Evolutionary conservation across 2,329 filamentous ascomycete species (phyloP).

Genomic region (Parastagonospora avenae): DNA sequence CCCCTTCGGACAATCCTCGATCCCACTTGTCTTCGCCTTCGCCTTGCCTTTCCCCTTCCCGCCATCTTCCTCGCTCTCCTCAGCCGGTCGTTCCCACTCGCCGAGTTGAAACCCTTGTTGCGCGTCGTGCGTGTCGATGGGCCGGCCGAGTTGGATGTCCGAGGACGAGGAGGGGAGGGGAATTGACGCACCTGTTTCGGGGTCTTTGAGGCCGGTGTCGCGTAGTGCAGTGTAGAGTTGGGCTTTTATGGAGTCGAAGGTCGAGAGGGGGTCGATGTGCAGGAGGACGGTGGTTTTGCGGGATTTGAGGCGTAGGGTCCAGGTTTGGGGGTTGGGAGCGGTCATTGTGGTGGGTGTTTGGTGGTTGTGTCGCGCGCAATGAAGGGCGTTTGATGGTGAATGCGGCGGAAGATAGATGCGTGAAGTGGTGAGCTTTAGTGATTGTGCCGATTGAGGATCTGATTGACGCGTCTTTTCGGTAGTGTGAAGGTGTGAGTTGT

Average conservation of each 20-base stretch:
- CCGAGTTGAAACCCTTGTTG: conserved; percentile 47
- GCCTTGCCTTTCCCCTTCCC: conserved; percentile 49
- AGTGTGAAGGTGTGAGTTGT: no score
- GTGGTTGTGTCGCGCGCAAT: neutral
- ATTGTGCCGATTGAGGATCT: neutral
- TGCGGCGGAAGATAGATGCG: neutral
- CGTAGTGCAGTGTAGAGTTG: conserved; percentile 50
- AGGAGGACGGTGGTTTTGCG: conserved; percentile 54
- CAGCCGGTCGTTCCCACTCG: conserved; percentile 36
- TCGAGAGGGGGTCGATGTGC: conserved; percentile 51
- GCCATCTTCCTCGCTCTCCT: conserved; percentile 34
- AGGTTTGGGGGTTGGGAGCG: conserved; percentile 33
- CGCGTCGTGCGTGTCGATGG: conserved; percentile 48
- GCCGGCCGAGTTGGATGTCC: conserved; percentile 50
- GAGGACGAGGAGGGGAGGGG: conserved; percentile 46
- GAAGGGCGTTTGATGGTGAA: neutral
- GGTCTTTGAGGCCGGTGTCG: conserved; percentile 43
- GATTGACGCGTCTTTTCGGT: neutral
- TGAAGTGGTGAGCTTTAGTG: neutral
- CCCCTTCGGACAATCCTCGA: conserved; percentile 40
- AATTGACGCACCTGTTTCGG: conserved; percentile 40
- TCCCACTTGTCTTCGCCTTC: conserved; percentile 12
- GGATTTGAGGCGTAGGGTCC: conserved; percentile 55
- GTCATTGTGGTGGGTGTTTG: conserved; percentile 20
- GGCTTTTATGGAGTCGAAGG: conserved; percentile 48